These are phyloP conservation scores for Colletotrichum spaethianum DNA, from an alignment of 2,329 filamentous ascomycete species.

Conservation along the genomic window DNA sequence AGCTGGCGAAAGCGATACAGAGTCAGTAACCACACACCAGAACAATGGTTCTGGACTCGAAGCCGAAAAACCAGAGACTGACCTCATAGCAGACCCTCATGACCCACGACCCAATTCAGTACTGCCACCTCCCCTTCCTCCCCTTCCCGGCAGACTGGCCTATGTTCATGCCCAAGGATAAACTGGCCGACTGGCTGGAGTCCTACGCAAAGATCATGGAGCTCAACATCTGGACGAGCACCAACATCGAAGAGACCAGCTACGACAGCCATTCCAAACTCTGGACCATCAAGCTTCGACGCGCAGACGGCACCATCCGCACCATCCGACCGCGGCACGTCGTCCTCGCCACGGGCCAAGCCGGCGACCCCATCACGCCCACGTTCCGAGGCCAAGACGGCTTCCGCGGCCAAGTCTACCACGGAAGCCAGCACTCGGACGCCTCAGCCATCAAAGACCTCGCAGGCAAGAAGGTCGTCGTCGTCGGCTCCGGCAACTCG, in stretches of 20 bases:
- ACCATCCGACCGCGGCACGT: slow-evolving; percentile 74
- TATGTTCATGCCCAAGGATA: slow-evolving; percentile 80
- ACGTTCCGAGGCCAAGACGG: slow-evolving; percentile 67
- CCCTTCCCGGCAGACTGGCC: slow-evolving; percentile 77
- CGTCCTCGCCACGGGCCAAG: slow-evolving; percentile 78
- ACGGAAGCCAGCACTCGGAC: slow-evolving; percentile 60
- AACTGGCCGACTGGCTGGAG: slow-evolving; percentile 78
- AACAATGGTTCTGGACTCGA: not conserved
- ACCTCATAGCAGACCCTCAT: slow-evolving; percentile 67
- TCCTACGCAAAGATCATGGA: slow-evolving; percentile 76
- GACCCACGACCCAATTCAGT: slow-evolving; percentile 77
- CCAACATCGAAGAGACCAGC: slow-evolving; percentile 60
- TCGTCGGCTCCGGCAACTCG: slow-evolving; percentile 79
- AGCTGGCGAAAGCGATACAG: slow-evolving; percentile 74
- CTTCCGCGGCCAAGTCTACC: slow-evolving; percentile 73
- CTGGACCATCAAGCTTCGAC: slow-evolving; percentile 69
- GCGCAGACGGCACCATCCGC: slow-evolving; percentile 60
- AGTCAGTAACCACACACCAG: not conserved
- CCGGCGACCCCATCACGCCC: slow-evolving; percentile 74
- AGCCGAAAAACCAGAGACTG: not conserved
- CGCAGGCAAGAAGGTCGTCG: slow-evolving; percentile 71
- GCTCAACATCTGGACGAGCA: slow-evolving; percentile 75
- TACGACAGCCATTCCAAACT: slow-evolving; percentile 64
- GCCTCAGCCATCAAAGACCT: slow-evolving; percentile 46
- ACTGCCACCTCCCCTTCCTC: slow-evolving; percentile 74